These are phyloP conservation scores for Choiromyces venosus DNA, from an alignment of 495 filamentous ascomycete genomes.

Conservation along the genomic window DNA sequence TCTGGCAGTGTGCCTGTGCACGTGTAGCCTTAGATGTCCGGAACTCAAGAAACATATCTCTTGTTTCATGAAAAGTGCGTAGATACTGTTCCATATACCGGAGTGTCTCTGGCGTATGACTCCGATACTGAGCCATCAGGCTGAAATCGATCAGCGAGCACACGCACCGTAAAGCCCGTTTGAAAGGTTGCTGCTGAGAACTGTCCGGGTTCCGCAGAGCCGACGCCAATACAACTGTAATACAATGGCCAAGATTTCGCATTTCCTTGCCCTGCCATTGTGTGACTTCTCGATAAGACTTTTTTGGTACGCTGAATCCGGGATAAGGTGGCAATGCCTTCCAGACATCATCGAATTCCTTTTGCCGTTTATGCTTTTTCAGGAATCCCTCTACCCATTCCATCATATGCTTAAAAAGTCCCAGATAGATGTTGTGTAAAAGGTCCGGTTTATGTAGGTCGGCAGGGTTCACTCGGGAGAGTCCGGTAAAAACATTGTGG, in stretches of 20 bases:
- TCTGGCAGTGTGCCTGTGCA: no score
- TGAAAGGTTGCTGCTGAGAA: slow-evolving; percentile 10
- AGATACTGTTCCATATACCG: slow-evolving; percentile 18
- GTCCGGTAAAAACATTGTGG: neutral
- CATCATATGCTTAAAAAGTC: no score
- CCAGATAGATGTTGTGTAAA: no score
- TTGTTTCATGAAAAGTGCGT: slow-evolving; percentile 9
- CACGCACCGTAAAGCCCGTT: slow-evolving; percentile 10
- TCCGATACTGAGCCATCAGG: slow-evolving; percentile 11
- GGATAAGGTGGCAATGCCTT: neutral
- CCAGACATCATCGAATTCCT: slow-evolving; percentile 8
- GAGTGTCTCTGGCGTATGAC: slow-evolving; percentile 10
- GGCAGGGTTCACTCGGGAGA: no score
- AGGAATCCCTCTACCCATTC: no score
- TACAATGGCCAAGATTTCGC: neutral
- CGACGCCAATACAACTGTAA: neutral
- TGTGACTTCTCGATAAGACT: slow-evolving; percentile 7
- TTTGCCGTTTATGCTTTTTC: no score
- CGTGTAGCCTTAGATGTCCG: no score
- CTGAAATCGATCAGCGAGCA: slow-evolving; percentile 7
- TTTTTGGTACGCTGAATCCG: slow-evolving; percentile 1
- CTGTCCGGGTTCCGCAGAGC: neutral
- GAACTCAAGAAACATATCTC: slow-evolving; percentile 16
- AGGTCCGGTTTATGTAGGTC: no score
- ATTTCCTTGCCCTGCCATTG: slow-evolving; percentile 17